A percentile compares a stretch with the other conserved stretches of the same genome.
Conservation (phyloP, 1,139 yeast genomes). For the Yamadazyma kanchanaburiensis region DNA sequence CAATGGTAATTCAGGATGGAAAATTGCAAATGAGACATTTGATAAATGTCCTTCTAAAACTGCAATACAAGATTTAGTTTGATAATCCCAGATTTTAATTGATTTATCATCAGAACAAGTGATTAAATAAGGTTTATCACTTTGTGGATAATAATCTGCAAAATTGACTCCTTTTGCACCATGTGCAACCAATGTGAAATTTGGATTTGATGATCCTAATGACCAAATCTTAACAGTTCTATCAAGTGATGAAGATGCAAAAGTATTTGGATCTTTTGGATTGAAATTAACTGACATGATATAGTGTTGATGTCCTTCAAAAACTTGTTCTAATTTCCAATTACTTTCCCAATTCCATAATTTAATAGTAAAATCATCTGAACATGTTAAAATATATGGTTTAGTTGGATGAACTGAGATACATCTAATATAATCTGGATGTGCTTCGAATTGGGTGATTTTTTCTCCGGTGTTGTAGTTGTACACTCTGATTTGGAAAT, state of each 20-base stretch:
- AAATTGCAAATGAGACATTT: constrained; percentile 93
- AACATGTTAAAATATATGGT: constrained; percentile 83
- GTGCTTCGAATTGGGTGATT: constrained; percentile 93
- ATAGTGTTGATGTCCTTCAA: constrained; percentile 94
- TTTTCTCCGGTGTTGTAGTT: constrained; percentile 95
- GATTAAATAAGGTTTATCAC: constrained; percentile 93
- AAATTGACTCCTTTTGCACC: constrained; percentile 92
- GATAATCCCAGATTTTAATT: constrained; percentile 94
- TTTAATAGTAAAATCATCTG: constrained; percentile 88
- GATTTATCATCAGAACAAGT: constrained; percentile 93
- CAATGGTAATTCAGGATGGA: constrained; percentile 94
- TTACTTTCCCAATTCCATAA: constrained; percentile 96
- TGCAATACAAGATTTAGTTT: constrained; percentile 93
- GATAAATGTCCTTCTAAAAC: constrained; percentile 90
- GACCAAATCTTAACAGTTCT: constrained; percentile 98
- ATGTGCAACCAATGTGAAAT: constrained; percentile 88
- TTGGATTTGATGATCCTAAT: constrained; percentile 82
- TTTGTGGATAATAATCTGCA: constrained; percentile 94
- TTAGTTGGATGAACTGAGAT: constrained; percentile 93
- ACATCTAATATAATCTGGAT: constrained; percentile 92
- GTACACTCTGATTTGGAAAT: constrained; percentile 87
- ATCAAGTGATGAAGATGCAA: constrained; percentile 95
- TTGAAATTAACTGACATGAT: constrained; percentile 94
- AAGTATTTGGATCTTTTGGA: constrained; percentile 96
- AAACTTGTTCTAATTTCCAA: constrained; percentile 88